Base-by-base conservation (phyloP, 371 early-diverging fungal species). In the Lichtheimia ornata region DNA sequence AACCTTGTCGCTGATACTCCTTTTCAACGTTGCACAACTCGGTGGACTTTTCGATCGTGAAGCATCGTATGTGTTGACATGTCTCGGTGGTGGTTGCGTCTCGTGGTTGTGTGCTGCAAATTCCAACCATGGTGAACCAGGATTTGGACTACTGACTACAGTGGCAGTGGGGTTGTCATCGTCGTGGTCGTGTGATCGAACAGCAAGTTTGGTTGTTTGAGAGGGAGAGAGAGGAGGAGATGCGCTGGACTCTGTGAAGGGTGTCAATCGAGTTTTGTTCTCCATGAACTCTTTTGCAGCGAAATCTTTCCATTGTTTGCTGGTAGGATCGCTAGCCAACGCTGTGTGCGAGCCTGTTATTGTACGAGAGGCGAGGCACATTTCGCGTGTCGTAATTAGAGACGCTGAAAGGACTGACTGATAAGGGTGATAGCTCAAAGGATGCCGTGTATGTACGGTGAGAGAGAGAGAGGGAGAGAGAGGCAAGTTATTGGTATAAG, bases 271-370 rank as follows among this genome's bases (percentile, higher is more conserved):
- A 28, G 11, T 54, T 18, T 20, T 41, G 28, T 15, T 25, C 14
- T 54, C 52, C n/a, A n/a, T n/a, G 12, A 20, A 35, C 55, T 54
- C 55, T 24, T 54, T 54, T 12, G 35, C 55, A 17, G 55, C 55
- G 40, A 54, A 54, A 42, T 41, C 41, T 6, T 41, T 35, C 55
- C 55, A 54, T 15, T 54, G 20, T 7, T 28, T 41, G 13, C 14
- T 40, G 7, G 35, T 17, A 42, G 20, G 22, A 30, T 54, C 52
- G 35, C 35, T 35, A 35, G 35, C 11, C 35, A 35, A 35, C 11
- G 35, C 35, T 11, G 35, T 35, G 11, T 35, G 35, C 35, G 35
- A 35, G 11, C 35, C 35, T 35, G 35, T 11, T 35, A 35, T 35
- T 2, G 35, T 35, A 11, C 35, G 35, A 9, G 35, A 35, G 11